Evolutionary conservation across 1,139 yeast species (phyloP).

Genomic region (Sugiyamaella neomexicana): DNA sequence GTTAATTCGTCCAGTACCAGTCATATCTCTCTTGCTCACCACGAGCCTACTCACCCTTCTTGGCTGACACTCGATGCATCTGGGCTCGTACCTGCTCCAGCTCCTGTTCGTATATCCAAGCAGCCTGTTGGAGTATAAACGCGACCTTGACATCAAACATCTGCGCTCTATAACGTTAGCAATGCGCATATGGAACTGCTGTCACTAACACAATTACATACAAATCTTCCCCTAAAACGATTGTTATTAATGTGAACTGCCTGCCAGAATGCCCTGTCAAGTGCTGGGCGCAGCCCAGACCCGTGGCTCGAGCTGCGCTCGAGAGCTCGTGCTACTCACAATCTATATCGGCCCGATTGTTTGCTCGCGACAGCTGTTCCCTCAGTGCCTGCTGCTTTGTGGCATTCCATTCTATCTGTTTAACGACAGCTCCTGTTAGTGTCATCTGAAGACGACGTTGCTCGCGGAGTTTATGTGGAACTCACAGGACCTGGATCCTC

Average conservation of each 20-base stretch:
- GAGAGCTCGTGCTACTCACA: too few species aligned
- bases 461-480: background rate
- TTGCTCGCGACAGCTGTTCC: slow-evolving; percentile 43
- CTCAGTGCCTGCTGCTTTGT: slow-evolving; percentile 46
- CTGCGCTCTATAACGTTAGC: slow-evolving; percentile 27
- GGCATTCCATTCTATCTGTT: slow-evolving; percentile 43
- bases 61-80: slow-evolving; percentile 34
- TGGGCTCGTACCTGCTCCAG: slow-evolving; percentile 44
- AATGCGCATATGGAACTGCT: background rate
- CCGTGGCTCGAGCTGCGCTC: too few species aligned
- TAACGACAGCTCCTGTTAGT: background rate
- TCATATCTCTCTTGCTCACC: background rate
- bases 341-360: slow-evolving; percentile 42
- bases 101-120: slow-evolving; percentile 50
- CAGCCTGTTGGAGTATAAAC: slow-evolving; percentile 49
- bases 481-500: slow-evolving; percentile 44
- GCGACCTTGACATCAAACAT: slow-evolving; percentile 44
- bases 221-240: slow-evolving; percentile 18
- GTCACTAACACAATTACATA: slow-evolving; percentile 8
- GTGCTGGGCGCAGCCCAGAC: too few species aligned
- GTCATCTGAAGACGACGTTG: background rate
- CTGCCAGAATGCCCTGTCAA: too few species aligned
- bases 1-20: background rate
- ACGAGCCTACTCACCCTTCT: slow-evolving; percentile 9
- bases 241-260: too few species aligned